A percentile compares a stretch with the other conserved stretches of the same genome.
Evolutionary conservation across 2,329 filamentous ascomycete species (phyloP).

Genomic region (Alternaria conjuncta): DNA sequence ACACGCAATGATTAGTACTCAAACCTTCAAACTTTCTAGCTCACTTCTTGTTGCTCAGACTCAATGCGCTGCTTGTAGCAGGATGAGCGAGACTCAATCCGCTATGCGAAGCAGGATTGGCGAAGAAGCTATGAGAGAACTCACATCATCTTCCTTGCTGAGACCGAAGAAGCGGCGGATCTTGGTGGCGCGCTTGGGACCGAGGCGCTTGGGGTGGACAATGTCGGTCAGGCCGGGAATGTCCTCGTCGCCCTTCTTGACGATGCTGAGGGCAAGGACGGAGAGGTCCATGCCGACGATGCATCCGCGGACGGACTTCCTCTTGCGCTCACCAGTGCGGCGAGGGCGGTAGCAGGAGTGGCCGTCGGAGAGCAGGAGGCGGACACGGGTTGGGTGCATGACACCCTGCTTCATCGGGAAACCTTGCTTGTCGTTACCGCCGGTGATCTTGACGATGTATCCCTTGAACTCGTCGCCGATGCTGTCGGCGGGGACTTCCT

Average conservation of each 20-base stretch:
- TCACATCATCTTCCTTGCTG: conserved; percentile 99
- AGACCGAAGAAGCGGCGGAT: conserved; percentile 99
- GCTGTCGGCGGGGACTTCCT: conserved; percentile 90
- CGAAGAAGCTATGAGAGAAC: conserved; percentile 74
- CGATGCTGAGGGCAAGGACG: conserved; percentile 90
- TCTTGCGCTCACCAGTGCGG: conserved; percentile 98
- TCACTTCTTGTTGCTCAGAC: conserved; percentile 52
- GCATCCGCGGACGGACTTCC: conserved; percentile 98
- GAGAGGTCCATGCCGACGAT: conserved; percentile 96
- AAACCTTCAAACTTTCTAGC: conserved; percentile 15
- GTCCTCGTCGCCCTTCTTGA: conserved; percentile 97
- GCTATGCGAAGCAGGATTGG: conserved; percentile 54
- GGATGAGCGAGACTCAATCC: conserved; percentile 65
- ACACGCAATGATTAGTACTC: conserved; percentile 38
- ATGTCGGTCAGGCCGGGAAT: conserved; percentile 96
- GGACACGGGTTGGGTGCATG: conserved; percentile 98
- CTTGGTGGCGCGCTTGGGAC: conserved; percentile 99
- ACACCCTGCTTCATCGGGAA: conserved; percentile 99
- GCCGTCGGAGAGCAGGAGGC: conserved; percentile 91
- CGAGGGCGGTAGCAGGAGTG: conserved; percentile 99
- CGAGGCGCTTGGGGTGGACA: conserved; percentile 98
- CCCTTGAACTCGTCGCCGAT: conserved; percentile 99
- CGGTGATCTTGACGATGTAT: conserved; percentile 99
- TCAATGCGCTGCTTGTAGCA: conserved; percentile 51
- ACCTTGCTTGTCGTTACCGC: conserved; percentile 99